Evolutionary conservation across 352 stramenopile genomes (phyloP).

Genomic region (Aphanomyces euteiches): DNA sequence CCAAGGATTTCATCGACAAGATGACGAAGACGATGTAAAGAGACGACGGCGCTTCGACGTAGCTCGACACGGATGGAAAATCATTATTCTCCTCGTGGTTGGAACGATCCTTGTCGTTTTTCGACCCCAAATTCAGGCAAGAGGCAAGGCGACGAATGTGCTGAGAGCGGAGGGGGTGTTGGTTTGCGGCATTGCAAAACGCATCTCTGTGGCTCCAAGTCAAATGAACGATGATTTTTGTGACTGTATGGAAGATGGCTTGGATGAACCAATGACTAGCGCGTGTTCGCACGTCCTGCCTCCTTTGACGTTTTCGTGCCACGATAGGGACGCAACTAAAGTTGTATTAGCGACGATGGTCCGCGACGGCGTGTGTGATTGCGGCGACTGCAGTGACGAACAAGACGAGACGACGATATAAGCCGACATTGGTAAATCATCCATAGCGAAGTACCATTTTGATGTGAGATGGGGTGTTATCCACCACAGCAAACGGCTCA

Average conservation of each 20-base stretch:
- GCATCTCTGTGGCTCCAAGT: not conserved
- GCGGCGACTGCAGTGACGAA: slow-evolving; percentile 25
- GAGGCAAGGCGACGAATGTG: not conserved
- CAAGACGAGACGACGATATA: too few relatives aligned
- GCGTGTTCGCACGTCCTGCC: slow-evolving; percentile 26
- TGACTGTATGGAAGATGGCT: slow-evolving; percentile 25
- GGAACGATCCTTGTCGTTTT: not conserved
- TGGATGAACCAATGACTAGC: slow-evolving; percentile 21
- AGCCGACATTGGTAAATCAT: not conserved
- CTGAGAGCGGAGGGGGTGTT: not conserved
- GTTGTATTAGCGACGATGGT: slow-evolving; percentile 9
- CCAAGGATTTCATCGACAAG: not conserved
- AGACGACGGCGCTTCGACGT: not conserved
- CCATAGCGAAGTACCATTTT: slow-evolving; percentile 27
- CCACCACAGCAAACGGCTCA: not conserved
- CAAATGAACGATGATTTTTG: slow-evolving; percentile 29
- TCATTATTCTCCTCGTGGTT: not conserved
- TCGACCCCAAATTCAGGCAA: not conserved
- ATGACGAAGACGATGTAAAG: slow-evolving; percentile 1
- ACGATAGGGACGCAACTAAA: not conserved
- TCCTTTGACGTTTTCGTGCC: slow-evolving; percentile 14
- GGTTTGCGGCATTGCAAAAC: not conserved
- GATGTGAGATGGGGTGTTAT: not conserved
- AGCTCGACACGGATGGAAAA: slow-evolving; percentile 5
- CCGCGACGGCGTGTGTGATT: slow-evolving; percentile 23